These are phyloP conservation scores for Nakazawaea laoshanensis DNA, from an alignment of 805 yeast genomes.

Conservation along the genomic window DNA sequence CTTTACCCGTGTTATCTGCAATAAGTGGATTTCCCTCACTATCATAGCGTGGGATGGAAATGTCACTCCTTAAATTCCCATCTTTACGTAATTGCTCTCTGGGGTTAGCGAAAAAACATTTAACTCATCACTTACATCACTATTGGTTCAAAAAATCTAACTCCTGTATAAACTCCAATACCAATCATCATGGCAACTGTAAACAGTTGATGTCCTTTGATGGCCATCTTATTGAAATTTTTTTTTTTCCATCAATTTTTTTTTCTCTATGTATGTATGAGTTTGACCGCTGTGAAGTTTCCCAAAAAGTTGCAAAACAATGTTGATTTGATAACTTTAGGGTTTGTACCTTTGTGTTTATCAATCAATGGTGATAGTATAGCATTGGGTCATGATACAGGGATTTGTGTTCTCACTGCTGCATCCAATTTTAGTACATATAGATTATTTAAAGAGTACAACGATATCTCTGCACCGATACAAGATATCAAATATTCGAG, in stretches of 20 bases:
- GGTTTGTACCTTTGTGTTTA: slow-evolving; percentile 5
- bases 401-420: slow-evolving; percentile 2
- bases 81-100: slow-evolving; percentile 53
- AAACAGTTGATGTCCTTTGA: slow-evolving; percentile 14
- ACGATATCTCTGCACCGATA: not conserved
- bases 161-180: slow-evolving; percentile 42
- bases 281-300: not conserved
- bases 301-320: not conserved
- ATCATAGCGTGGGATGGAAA: slow-evolving; percentile 46
- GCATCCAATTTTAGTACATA: not conserved
- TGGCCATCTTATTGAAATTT: slow-evolving; percentile 7
- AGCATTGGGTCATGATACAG: slow-evolving; percentile 5
- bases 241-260: not conserved
- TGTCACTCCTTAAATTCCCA: slow-evolving; percentile 54
- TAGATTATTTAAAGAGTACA: not conserved
- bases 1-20: slow-evolving; percentile 4
- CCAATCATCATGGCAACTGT: slow-evolving; percentile 20
- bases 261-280: not conserved
- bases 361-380: slow-evolving; percentile 1
- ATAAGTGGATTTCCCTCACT: slow-evolving; percentile 29
- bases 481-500: not conserved
- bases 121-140: slow-evolving; percentile 43
- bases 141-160: slow-evolving; percentile 67
- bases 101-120: not conserved
- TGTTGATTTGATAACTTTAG: not conserved